Evolutionary conservation across 768 basidiomycete species (phyloP), one percentile per base, ranked within the genome.

Genomic region (Leucocoprinus leucothites): DNA sequence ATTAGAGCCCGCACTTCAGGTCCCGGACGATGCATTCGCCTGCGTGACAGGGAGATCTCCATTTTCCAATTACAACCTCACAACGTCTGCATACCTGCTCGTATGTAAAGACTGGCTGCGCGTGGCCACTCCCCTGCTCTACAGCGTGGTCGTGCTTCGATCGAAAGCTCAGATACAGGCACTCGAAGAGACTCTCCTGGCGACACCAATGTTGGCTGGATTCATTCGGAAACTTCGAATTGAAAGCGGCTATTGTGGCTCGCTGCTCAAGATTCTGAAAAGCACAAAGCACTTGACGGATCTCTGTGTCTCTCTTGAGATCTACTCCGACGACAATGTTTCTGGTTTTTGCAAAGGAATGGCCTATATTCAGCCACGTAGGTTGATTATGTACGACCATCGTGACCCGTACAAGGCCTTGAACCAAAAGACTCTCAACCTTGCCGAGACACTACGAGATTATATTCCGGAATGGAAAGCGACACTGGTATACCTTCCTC

Each of bases 51-150:
- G 35, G 0, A 38, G 41, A 1, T 64, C 64, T 2, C 61, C 65
- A 0, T 64, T 64, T 42, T 31, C 57, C 1, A 50, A 26, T 18
- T 49, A 62, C 49, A 48, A 57, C 14, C 48, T 48, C 14, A 61
- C 62, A 3, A 62, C 56, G 5, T 64, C 64, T 3, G 60, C 55
- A 2, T 53, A 54, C 40, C 63, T 68, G 21, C 45, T 64, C 9
- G 63, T 65, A 2, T 64, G 59, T 51, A 68, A 67, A 41, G 46
- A 56, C 9, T 68, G 67, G 67, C 62, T 65, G 26, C 64, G 65
- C 28, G 62, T 66, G n/a, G 59, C 61, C 3, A 68, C 63, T 0
- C 65, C 65, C 2, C 59, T 66, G 9, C 63, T 69, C 6, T 69
- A 69, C 48, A 43, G 61, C 35, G 57, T 61, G 13, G 64, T 67